A percentile compares a stretch with the other conserved stretches of the same genome.
Conservation (phyloP, 2,329 filamentous ascomycete species). For the Rhexocercosporidium sp. region DNA sequence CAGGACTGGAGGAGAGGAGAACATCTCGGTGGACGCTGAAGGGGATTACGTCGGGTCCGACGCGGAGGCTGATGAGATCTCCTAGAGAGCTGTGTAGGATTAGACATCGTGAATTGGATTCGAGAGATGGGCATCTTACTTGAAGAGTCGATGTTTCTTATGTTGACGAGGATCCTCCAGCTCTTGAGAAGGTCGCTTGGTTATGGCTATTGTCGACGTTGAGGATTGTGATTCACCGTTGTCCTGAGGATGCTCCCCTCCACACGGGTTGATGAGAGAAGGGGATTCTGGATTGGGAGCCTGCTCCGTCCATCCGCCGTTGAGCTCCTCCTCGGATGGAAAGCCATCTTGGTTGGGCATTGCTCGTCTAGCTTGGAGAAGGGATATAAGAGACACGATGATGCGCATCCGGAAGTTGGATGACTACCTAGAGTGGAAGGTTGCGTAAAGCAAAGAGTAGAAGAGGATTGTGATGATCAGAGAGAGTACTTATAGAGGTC, state of each 20-base stretch:
- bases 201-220: background rate
- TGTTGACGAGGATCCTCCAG: background rate
- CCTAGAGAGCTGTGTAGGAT: background rate
- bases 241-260: background rate
- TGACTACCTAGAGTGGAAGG: no score
- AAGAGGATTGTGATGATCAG: no score
- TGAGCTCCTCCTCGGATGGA: background rate
- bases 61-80: slow-evolving; percentile 17
- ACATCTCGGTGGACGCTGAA: slow-evolving; percentile 22
- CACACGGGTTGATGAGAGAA: background rate
- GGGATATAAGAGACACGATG: no score
- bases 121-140: background rate
- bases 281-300: background rate
- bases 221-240: background rate
- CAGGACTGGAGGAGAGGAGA: slow-evolving; percentile 11
- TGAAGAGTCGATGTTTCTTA: slow-evolving; percentile 5
- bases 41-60: background rate
- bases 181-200: background rate
- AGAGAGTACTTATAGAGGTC: no score
- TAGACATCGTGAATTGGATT: background rate
- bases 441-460: no score
- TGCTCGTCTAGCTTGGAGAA: no score
- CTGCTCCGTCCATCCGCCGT: background rate
- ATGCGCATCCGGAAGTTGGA: no score
- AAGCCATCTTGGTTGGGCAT: no score